Base-by-base conservation (phyloP, 2,329 filamentous ascomycete species). In the Sordariomycetes sp. region DNA sequence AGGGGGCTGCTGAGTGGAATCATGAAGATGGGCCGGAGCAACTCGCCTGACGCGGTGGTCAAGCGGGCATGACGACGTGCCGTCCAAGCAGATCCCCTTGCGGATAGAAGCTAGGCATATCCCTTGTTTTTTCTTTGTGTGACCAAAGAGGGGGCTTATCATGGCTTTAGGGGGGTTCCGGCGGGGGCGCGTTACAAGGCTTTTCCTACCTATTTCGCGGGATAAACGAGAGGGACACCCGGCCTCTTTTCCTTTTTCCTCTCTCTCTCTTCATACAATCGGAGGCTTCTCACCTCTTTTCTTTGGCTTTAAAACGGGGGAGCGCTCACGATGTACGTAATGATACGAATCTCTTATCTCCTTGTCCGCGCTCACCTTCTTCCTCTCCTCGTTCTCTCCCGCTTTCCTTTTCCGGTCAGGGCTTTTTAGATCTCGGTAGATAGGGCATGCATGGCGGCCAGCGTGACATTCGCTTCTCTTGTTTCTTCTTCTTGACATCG, bases 1-100 rank as follows among this genome's bases (percentile, higher is more conserved):
- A 66, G 74, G 55, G 74, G 71, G 5, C 71, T 76, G 8, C 64
- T 76, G 16, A 75, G 70, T 51, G 74, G 74, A 50, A 75, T 76
- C 62, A 76, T 76, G 68, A 70, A 72, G 51, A 75, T 75, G 50
- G 73, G 73, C 3, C 66, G 73, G 32, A 68, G 70, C 25, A 72
- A 74, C 57, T 75, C 73, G 46, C 72, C 73, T 0, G 73, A 75
- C n/a, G 63, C 65, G 14, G 48, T 14, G 20, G 22, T 12, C 5
- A 50, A 50, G 46, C n/a, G 46, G n/a, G n/a, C 22, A 10, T 22
- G 11, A 10, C n/a, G n/a, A 22, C 11, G n/a, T 14, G n/a, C 5
- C 4, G 46, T n/a, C 14, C 24, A 56, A 50, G 43, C 37, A 50
- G 40, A 10, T n/a, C 7, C n/a, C 22, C 5, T 22, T 22, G 46